Conservation (phyloP, 1,139 yeast genomes). For the Geotrichum phurueaensis region DNA sequence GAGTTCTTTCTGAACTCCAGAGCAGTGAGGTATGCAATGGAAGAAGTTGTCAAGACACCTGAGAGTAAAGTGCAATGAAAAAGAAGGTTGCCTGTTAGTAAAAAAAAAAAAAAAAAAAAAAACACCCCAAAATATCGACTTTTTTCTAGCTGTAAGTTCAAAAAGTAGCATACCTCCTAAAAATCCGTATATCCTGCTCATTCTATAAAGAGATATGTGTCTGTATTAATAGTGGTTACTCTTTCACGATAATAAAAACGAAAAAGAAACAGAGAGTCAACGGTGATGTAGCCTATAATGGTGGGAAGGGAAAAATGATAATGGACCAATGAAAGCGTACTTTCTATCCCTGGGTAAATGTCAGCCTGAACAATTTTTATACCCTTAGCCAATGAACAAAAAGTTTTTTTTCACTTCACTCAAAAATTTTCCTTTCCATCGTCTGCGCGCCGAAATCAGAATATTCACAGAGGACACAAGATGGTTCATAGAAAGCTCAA, state of each 20-base stretch:
- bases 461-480: not conserved
- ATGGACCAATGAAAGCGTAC: constrained; percentile 7
- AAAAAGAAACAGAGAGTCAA: not conserved
- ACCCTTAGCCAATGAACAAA: constrained; percentile 7
- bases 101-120: not conserved
- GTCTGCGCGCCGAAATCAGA: not conserved
- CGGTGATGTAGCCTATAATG: not conserved
- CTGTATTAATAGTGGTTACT: not conserved
- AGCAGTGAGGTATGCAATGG: constrained; percentile 60
- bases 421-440: not conserved
- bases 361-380: constrained; percentile 1
- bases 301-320: not conserved
- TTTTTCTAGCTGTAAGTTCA: not conserved
- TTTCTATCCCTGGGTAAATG: constrained; percentile 4
- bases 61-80: constrained; percentile 17
- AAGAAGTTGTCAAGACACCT: constrained; percentile 61
- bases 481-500: constrained; percentile 20
- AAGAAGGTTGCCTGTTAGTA: not conserved
- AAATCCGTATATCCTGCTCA: constrained; percentile 65
- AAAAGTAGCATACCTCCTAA: constrained; percentile 43
- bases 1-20: constrained; percentile 50
- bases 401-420: not conserved
- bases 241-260: not conserved
- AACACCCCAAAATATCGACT: not conserved
- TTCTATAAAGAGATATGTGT: constrained; percentile 16